Conservation (phyloP, 805 yeast genomes). For the Candida coquimbonensis region DNA sequence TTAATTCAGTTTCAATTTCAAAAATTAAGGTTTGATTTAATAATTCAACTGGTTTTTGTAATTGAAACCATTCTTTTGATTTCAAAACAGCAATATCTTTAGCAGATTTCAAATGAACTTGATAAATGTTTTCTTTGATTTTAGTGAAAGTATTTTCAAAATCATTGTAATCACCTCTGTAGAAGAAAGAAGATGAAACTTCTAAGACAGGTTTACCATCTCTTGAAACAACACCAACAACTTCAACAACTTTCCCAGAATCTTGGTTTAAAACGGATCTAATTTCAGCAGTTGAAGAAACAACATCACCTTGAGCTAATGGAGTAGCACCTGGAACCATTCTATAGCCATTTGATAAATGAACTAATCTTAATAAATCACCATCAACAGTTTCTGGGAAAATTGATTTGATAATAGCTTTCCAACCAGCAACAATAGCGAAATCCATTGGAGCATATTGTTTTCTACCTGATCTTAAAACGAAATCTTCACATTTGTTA, state of each 20-base stretch:
- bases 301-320: slow-evolving; percentile 80
- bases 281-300: slow-evolving; percentile 75
- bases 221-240: slow-evolving; percentile 79
- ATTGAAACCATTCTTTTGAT: slow-evolving; percentile 97
- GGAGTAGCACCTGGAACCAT: slow-evolving; percentile 91
- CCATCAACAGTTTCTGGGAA: slow-evolving; percentile 97
- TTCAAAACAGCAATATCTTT: slow-evolving; percentile 90
- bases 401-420: slow-evolving; percentile 94
- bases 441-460: slow-evolving; percentile 98
- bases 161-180: slow-evolving; percentile 87
- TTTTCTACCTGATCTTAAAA: slow-evolving; percentile 75
- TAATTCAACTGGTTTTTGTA: slow-evolving; percentile 63
- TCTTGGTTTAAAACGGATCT: slow-evolving; percentile 86
- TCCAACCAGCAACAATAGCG: slow-evolving; percentile 98
- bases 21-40: slow-evolving; percentile 77
- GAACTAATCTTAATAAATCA: slow-evolving; percentile 89
- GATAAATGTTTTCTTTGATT: slow-evolving; percentile 79
- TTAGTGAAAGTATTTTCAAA: slow-evolving; percentile 90
- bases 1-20: slow-evolving; percentile 79
- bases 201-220: slow-evolving; percentile 81
- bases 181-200: slow-evolving; percentile 90
- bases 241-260: slow-evolving; percentile 93
- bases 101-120: slow-evolving; percentile 61
- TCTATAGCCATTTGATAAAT: slow-evolving; percentile 88
- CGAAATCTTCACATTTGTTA: slow-evolving; percentile 94